A percentile compares a stretch with the other conserved stretches of the same genome.
Evolutionary conservation across 495 filamentous ascomycete genomes (phyloP).

Genomic region (Pseudomonodictys pantanalensis): DNA sequence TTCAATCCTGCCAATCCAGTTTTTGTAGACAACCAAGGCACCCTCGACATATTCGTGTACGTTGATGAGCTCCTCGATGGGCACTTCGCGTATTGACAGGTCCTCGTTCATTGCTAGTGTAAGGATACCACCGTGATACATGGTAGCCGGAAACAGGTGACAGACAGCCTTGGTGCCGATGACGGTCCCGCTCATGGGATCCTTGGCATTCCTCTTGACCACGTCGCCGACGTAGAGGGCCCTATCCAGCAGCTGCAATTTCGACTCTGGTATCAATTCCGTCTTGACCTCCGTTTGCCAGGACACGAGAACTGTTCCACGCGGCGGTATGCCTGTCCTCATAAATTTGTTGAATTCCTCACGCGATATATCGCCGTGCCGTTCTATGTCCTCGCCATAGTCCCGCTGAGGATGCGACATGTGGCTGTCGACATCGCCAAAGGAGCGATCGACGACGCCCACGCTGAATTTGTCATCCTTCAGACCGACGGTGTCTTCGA

Average conservation of each 20-base stretch:
- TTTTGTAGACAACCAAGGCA: constrained; percentile 40
- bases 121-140: constrained; percentile 2
- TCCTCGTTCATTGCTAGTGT: constrained; percentile 10
- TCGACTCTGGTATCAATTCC: constrained; percentile 35
- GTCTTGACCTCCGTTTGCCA: constrained; percentile 33
- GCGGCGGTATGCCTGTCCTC: constrained; percentile 39
- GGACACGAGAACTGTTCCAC: constrained; percentile 38
- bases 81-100: constrained; percentile 23
- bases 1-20: constrained; percentile 42
- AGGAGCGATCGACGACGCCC: constrained; percentile 39
- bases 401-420: constrained; percentile 34
- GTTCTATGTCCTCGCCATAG: constrained; percentile 31
- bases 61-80: constrained; percentile 34
- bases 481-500: constrained; percentile 37
- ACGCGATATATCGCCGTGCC: constrained; percentile 16
- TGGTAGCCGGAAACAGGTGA: constrained; percentile 25
- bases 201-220: constrained; percentile 38
- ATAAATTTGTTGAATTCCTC: constrained; percentile 36
- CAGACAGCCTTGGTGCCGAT: constrained; percentile 36
- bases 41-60: constrained; percentile 36
- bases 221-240: constrained; percentile 42
- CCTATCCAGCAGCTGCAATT: constrained; percentile 40
- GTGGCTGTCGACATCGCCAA: constrained; percentile 41
- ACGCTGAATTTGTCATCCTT: constrained; percentile 31
- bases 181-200: constrained; percentile 45